phyloP scores from a whole-genome alignment of 2,329 filamentous ascomycete species.

The Epichloe sylvatica region DNA sequence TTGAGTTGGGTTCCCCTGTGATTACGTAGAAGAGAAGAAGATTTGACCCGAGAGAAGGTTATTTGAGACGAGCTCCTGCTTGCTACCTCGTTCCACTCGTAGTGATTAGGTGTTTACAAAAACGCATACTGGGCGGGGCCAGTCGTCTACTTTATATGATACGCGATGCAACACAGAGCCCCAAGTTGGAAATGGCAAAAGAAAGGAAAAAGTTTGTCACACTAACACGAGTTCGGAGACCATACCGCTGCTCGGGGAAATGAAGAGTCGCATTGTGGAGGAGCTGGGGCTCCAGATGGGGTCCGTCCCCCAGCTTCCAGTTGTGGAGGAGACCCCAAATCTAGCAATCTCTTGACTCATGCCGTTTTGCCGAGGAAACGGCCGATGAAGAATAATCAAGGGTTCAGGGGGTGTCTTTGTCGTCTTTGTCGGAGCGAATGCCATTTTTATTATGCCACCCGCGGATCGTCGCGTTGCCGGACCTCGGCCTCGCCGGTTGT shows the following conservation, averaged over 20 bases:
- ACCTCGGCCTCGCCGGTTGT: no score
- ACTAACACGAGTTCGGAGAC: background rate
- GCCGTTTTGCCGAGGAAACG: no score
- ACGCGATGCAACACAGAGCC: background rate
- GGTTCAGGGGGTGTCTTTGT: no score
- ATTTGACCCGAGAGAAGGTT: background rate
- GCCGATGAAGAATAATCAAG: no score
- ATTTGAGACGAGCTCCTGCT: background rate
- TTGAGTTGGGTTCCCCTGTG: background rate
- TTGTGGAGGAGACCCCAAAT: no score
- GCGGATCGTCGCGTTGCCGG: no score
- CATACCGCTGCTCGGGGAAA: background rate
- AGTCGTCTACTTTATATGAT: background rate
- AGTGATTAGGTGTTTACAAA: background rate
- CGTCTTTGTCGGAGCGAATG: no score
- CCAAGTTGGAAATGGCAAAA: background rate
- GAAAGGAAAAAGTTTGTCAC: background rate
- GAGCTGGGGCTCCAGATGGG: constrained; percentile 4
- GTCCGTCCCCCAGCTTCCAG: constrained; percentile 1
- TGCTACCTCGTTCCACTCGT: background rate
- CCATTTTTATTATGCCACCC: no score
- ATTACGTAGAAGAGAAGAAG: background rate
- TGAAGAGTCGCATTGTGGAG: constrained; percentile 2
- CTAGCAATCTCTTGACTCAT: no score
- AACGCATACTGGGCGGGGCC: background rate